Conservation (phyloP, 169 alveolate species). For the Theileria annulata region DNA sequence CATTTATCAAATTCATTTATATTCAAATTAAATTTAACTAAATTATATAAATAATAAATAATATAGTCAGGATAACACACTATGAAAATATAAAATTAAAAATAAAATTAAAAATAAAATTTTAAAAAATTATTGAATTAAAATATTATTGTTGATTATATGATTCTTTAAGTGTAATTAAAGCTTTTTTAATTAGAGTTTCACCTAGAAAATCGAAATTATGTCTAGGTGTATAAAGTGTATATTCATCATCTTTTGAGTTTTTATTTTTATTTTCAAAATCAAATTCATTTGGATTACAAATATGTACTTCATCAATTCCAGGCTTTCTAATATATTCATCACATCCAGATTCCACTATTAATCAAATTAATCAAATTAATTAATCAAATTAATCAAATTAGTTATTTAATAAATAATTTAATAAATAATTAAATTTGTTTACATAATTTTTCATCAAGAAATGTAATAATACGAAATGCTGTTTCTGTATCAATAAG, state of each 20-base stretch:
- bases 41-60: too few species aligned
- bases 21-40: too few species aligned
- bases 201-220: slow-evolving; percentile 61
- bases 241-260: slow-evolving; percentile 43
- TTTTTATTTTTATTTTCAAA: not conserved
- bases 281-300: slow-evolving; percentile 29
- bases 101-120: not conserved
- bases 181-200: slow-evolving; percentile 7
- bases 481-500: slow-evolving; percentile 89
- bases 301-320: slow-evolving; percentile 51
- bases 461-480: slow-evolving; percentile 81
- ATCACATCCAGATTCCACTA: not conserved
- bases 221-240: slow-evolving; percentile 46
- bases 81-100: not conserved
- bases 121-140: not conserved
- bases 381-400: not conserved
- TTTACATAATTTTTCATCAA: slow-evolving; percentile 80
- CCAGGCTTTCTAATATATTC: slow-evolving; percentile 43
- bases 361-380: not conserved
- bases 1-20: not conserved
- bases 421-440: not conserved
- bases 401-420: not conserved
- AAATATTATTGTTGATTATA: not conserved
- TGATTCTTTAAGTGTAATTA: not conserved
- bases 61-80: too few species aligned